Percentiles rank a stretch among this genome's conserved stretches.
Conservation (phyloP, 1,284 basidiomycete species). For the Chiua sp. region DNA sequence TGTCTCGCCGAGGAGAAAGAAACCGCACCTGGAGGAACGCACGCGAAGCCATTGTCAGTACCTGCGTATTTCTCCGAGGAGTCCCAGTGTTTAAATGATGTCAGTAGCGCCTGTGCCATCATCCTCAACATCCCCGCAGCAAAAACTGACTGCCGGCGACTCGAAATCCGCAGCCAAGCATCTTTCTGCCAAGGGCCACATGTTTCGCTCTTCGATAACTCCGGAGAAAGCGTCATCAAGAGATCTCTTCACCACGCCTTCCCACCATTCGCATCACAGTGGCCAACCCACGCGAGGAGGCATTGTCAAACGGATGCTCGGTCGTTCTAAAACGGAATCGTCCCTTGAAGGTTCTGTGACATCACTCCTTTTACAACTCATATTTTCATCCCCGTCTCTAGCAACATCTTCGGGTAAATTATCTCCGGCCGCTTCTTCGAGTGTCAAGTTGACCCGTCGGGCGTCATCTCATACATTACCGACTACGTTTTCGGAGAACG, state of each 20-base stretch:
- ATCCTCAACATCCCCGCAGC: background rate
- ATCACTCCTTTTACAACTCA: background rate
- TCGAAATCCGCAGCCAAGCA: too few species aligned
- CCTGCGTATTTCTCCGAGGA: background rate
- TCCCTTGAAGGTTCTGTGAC: slow-evolving; percentile 42
- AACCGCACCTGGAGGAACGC: background rate
- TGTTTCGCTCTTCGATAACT: slow-evolving; percentile 14
- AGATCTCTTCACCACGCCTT: background rate
- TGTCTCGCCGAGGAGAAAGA: slow-evolving; percentile 24
- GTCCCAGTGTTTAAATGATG: background rate
- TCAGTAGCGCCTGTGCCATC: background rate
- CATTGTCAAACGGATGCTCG: slow-evolving; percentile 52
- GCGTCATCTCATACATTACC: slow-evolving; percentile 21
- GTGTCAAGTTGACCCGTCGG: slow-evolving; percentile 19
- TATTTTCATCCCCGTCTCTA: background rate
- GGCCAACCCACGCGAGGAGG: slow-evolving; percentile 14
- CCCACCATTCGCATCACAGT: too few species aligned
- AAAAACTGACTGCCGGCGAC: too few species aligned
- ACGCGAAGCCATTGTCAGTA: slow-evolving; percentile 1
- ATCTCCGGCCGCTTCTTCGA: slow-evolving; percentile 5
- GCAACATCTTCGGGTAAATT: background rate
- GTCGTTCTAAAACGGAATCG: slow-evolving; percentile 58
- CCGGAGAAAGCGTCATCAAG: slow-evolving; percentile 16
- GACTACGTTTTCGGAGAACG: slow-evolving; percentile 16
- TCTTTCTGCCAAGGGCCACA: too few species aligned